Conservation (phyloP, 192 early-diverging fungal species). For the Podochytrium sp. region DNA sequence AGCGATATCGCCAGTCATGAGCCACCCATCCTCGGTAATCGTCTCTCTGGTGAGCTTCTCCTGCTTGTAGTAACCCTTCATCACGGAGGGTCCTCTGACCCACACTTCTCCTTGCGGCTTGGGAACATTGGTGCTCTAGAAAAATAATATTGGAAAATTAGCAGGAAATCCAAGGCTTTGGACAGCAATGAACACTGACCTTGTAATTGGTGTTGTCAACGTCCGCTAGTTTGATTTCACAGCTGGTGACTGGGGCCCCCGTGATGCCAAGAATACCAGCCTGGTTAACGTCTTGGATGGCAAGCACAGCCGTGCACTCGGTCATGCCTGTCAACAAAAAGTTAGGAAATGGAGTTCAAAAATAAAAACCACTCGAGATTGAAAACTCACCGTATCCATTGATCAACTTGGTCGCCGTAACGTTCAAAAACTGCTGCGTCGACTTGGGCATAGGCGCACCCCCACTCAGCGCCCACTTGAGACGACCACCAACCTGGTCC, state of each 20-base stretch:
- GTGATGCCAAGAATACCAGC: slow-evolving; percentile 55
- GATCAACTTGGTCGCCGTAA: slow-evolving; percentile 75
- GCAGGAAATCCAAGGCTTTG: no score
- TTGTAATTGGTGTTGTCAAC: slow-evolving; percentile 44
- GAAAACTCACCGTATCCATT: slow-evolving; percentile 94
- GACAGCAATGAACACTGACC: no score
- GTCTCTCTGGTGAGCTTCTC: slow-evolving; percentile 66
- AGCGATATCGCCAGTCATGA: slow-evolving; percentile 89
- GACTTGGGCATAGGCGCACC: slow-evolving; percentile 87
- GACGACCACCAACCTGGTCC: slow-evolving; percentile 82
- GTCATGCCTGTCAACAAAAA: slow-evolving; percentile 82
- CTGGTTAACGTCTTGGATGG: slow-evolving; percentile 41
- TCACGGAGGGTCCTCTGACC: slow-evolving; percentile 80
- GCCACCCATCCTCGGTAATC: slow-evolving; percentile 82
- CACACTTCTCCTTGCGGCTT: slow-evolving; percentile 77
- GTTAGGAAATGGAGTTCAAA: no score
- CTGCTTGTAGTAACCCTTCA: slow-evolving; percentile 81
- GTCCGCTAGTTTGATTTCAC: slow-evolving; percentile 80
- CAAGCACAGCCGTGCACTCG: slow-evolving; percentile 71
- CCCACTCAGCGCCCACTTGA: slow-evolving; percentile 82
- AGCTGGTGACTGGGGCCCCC: slow-evolving; percentile 76
- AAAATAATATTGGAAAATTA: no score
- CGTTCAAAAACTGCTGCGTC: slow-evolving; percentile 84
- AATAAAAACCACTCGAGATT: no score
- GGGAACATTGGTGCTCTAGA: slow-evolving; percentile 40